phyloP scores from a whole-genome alignment of 1,284 basidiomycete species.

The Ceratobasidium sp. region DNA sequence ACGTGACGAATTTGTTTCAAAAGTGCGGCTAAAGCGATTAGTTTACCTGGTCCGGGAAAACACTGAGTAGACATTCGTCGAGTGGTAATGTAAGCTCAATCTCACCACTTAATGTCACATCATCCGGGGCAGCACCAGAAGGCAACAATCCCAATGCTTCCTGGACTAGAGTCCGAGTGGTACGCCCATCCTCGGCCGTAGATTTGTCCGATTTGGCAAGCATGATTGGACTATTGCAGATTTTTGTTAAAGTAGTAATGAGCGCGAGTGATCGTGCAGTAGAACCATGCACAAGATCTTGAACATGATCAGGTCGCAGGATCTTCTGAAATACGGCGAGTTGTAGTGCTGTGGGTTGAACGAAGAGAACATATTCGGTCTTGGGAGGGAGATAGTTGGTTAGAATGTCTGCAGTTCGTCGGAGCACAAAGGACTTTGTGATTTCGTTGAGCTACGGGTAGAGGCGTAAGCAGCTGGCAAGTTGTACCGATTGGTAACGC shows the following conservation, averaged over 20 bases:
- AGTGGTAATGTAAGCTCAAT: background rate
- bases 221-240: slow-evolving; percentile 94
- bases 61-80: too few species aligned
- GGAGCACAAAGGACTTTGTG: slow-evolving; percentile 89
- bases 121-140: slow-evolving; percentile 70
- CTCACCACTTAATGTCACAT: slow-evolving; percentile 81
- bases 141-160: slow-evolving; percentile 81
- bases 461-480: slow-evolving; percentile 14
- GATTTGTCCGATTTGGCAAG: slow-evolving; percentile 70
- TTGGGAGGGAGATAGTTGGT: slow-evolving; percentile 92
- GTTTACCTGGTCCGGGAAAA: slow-evolving; percentile 73
- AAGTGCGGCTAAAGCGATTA: slow-evolving; percentile 81
- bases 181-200: slow-evolving; percentile 68
- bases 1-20: slow-evolving; percentile 77
- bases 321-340: slow-evolving; percentile 84
- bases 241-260: slow-evolving; percentile 86
- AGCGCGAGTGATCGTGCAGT: slow-evolving; percentile 87
- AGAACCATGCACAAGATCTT: slow-evolving; percentile 74
- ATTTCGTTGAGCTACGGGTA: slow-evolving; percentile 76
- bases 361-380: slow-evolving; percentile 94
- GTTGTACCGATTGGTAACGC: slow-evolving; percentile 46
- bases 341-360: slow-evolving; percentile 87
- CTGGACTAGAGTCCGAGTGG: slow-evolving; percentile 63
- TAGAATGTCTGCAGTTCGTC: slow-evolving; percentile 87
- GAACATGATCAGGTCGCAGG: slow-evolving; percentile 75